Evolutionary conservation across 257 asterid species (phyloP), one percentile per base, ranked within the genome.

Genomic region (Schizonepeta tenuifolia): DNA sequence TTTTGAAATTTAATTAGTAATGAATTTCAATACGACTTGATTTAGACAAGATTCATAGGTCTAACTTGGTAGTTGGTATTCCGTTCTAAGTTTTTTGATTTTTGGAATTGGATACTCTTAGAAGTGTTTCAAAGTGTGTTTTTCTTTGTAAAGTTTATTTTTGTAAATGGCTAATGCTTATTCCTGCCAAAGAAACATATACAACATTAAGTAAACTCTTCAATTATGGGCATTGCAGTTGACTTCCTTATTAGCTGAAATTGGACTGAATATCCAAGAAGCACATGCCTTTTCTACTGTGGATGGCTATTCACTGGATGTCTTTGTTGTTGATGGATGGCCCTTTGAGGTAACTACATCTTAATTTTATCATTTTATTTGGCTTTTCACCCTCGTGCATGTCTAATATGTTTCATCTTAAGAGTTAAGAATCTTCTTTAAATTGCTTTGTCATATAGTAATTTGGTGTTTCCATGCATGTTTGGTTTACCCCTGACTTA

Each of bases 261-360:
- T 92, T 81, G 99, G 99, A 72, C 82, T 95, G 78, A 95, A 95
- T 77, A 95, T 95, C 88, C 95, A 85, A 79, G 99, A 95, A 85
- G 99, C 99, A 69, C 99, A 92, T 75, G 99, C 89, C 64, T 95
- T 95, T 87, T 95, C 99, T 65, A 90, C 98, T 9, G 84, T 77
- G 38, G 99, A 95, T 86, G 99, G 99, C 78, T 95, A 85, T 77
- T 92, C 99, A 43, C 83, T 95, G 55, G 98, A 95, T 79, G 98
- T 95, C 70, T 95, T 95, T 76, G 99, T 95, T 73, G 99, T 95
- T 80, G 96, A 92, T 75, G 99, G 98, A 76, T 95, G 98, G 99
- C 90, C 84, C 54, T 79, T 69, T 77, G 99, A 95, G 97, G 99
- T 92, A 89, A 70, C 44, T 63, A 21, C 65, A 47, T 73, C 56